These are phyloP conservation scores for Protomyces lactucae-debilis DNA, from an alignment of 1,139 yeast species.

Conservation along the genomic window DNA sequence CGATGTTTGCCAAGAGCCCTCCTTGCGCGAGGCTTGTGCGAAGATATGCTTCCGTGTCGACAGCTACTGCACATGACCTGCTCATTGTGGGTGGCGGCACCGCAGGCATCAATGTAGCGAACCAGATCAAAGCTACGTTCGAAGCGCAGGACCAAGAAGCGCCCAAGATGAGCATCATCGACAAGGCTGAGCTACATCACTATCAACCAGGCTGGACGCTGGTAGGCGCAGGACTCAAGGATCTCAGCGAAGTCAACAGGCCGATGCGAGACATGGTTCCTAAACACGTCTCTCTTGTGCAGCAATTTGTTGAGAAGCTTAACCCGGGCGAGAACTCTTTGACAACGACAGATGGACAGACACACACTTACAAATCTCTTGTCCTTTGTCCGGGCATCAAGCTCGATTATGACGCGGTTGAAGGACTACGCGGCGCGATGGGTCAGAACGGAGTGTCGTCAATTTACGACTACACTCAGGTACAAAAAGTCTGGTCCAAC, in stretches of 20 bases:
- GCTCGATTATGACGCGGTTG: slow-evolving; percentile 20
- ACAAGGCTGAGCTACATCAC: slow-evolving; percentile 26
- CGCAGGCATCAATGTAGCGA: slow-evolving; percentile 28
- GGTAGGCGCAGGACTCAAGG: slow-evolving; percentile 27
- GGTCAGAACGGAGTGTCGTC: slow-evolving; percentile 23
- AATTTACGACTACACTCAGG: slow-evolving; percentile 20
- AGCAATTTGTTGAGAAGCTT: slow-evolving; percentile 12
- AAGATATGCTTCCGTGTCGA: slow-evolving; percentile 4
- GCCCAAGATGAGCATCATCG: slow-evolving; percentile 24
- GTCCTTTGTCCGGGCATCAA: slow-evolving; percentile 27
- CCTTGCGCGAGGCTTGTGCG: background rate
- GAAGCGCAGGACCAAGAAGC: slow-evolving; percentile 3
- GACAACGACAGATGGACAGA: slow-evolving; percentile 11
- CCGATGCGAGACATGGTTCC: slow-evolving; percentile 23
- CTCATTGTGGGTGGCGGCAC: slow-evolving; percentile 30
- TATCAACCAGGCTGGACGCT: slow-evolving; percentile 30
- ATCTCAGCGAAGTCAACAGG: slow-evolving; percentile 22
- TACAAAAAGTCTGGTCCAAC: slow-evolving; percentile 16
- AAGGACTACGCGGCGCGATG: slow-evolving; percentile 26
- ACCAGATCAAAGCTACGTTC: slow-evolving; percentile 19
- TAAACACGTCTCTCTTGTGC: slow-evolving; percentile 6
- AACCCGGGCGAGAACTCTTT: slow-evolving; percentile 14
- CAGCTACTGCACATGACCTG: slow-evolving; percentile 11
- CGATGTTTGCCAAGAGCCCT: background rate
- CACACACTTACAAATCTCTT: slow-evolving; percentile 24